Evolutionary conservation across 192 early-diverging fungal genomes (phyloP), one percentile per base, ranked within the genome.

Genomic region (Coemansia asiatica): DNA sequence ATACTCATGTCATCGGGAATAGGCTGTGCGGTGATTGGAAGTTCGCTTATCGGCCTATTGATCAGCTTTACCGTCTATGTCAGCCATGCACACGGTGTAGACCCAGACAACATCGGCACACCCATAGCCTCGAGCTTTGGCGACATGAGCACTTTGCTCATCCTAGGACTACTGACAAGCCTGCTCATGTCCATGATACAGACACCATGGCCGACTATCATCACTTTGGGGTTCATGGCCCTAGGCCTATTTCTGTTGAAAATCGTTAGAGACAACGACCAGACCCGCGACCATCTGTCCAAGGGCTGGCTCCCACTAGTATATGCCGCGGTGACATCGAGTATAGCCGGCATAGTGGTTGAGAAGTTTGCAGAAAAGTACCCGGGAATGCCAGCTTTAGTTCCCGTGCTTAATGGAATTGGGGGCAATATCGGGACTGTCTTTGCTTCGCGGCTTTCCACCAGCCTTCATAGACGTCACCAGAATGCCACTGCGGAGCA

Each of bases 351-450:
- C 1, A 22, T 83, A 6, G 35, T 83, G 0, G 71, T 83, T 16
- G 73, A 76, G 36, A 54, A 61, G 9, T 71, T 51, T 36, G 83
- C 75, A 1, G 51, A 59, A 8, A 31, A 49, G 1, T 79, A 64
- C 27, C 71, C 70, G 1, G 82, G 64, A 5, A 67, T 85, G 68
- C 75, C 84, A 0, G 67, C 75, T 0, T 63, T 85, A 23, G 75
- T 82, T 4, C 82, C 84, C 0, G 78, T 82, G 19, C 61, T 82
- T 23, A 82, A 85, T 25, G 84, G 84, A 1, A 82, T 92, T 13
- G 81, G 85, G 23, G 92, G 92, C 27, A 93, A 93, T 61, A 78
- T 93, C n/a, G 89, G 87, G 23, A 90, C 91, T 6, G 89, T 93
- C 16, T 91, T 89, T 57, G 88, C 89, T 0, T 89, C 89, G 28